phyloP scores from a whole-genome alignment of 129 eudicot genomes.

The Flaveria robusta region DNA sequence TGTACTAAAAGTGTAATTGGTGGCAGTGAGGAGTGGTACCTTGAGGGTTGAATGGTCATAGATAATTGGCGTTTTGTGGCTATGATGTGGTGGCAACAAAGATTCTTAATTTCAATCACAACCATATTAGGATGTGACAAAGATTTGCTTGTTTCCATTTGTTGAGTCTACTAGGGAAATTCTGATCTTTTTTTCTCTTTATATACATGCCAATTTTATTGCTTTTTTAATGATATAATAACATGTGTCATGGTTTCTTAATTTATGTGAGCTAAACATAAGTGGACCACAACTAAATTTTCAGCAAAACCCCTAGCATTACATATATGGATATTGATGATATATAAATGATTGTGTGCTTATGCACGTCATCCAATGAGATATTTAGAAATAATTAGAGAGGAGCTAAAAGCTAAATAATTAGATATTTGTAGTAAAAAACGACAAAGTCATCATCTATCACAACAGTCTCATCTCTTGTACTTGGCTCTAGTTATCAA shows the following conservation, averaged over 20 bases:
- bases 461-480: too few relatives aligned
- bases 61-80: slow-evolving; percentile 41
- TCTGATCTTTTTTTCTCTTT: slow-evolving; percentile 27
- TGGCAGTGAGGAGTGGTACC: slow-evolving; percentile 36
- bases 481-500: too few relatives aligned
- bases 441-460: too few relatives aligned
- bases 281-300: slow-evolving; percentile 3
- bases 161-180: slow-evolving; percentile 43
- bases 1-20: slow-evolving; percentile 39
- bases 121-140: slow-evolving; percentile 44
- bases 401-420: too few relatives aligned
- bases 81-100: slow-evolving; percentile 40
- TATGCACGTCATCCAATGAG: not conserved
- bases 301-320: not conserved
- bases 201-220: slow-evolving; percentile 29
- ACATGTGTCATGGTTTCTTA: slow-evolving; percentile 16
- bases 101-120: slow-evolving; percentile 39
- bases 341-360: not conserved
- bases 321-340: not conserved
- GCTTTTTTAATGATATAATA: slow-evolving; percentile 26
- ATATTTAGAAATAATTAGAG: not conserved
- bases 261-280: not conserved
- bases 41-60: slow-evolving; percentile 41
- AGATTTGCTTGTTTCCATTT: slow-evolving; percentile 44
- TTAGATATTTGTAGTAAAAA: too few relatives aligned